Base-by-base conservation (phyloP, 805 yeast species). In the Candida hispaniensis region DNA sequence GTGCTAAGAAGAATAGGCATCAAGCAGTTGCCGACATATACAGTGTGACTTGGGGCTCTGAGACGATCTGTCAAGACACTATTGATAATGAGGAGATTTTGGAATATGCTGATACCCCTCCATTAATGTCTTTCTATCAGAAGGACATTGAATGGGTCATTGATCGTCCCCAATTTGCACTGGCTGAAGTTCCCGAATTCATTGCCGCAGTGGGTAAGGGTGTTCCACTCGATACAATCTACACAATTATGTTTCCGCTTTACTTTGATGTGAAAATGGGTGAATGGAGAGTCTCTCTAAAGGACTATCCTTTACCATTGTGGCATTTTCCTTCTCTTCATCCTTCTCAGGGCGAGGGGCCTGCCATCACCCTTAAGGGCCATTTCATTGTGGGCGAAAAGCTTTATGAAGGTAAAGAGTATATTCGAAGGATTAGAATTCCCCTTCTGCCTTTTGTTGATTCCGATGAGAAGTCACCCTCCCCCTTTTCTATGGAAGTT, bases 251-350 rank as follows among this genome's bases (percentile, higher is more conserved):
- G 50, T 47, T 85, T 2, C 96, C 96, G 0, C 47, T 74, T 38
- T 60, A 60, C 51, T 26, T 79, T 9, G 70, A 75, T 38, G 58
- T 80, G 33, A 62, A 58, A 10, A 60, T 80, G 22, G 57, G 60
- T 3, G 93, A 82, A 47, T 51, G 75, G 8, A 59, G 91, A 41
- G 65, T 74, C 47, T 88, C 80, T 50, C 46, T 86, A 41, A 61
- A 91, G 38, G 97, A 86, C 49, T 83, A 79, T 49, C 96, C 96
- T 0, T 49, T 88, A 10, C 96, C 97, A 0, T 57, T 86, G 32
- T 53, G 81, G 6, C 73, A 74, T 44, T 70, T 86, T 42, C 94
- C 94, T 0, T 56, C 62, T 9, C 58, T 63, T 8, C 56, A 58
- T 3, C 44, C 60, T 28, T 34, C 44, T 40, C 64, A 45, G 51